phyloP scores from a whole-genome alignment of 805 yeast genomes.

The Schwanniomyces pseudopolymorphus region DNA sequence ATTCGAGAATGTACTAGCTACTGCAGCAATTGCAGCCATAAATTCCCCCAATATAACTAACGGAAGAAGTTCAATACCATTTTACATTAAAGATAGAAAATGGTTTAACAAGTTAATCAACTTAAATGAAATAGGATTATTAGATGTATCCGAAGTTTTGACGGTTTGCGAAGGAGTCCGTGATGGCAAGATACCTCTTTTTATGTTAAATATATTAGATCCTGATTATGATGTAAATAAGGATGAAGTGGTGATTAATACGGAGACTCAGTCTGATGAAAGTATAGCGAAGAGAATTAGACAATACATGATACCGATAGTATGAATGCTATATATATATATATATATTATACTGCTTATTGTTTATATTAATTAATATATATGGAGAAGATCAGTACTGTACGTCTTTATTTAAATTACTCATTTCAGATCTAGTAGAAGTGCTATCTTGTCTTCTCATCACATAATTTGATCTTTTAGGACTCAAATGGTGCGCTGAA shows the following conservation, averaged over 20 bases:
- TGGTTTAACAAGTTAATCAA: slow-evolving; percentile 36
- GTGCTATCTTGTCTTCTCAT: slow-evolving; percentile 9
- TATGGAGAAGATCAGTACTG: background rate
- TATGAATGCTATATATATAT: too few species aligned
- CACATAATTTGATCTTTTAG: slow-evolving; percentile 1
- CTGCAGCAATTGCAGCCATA: slow-evolving; percentile 34
- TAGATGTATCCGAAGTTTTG: slow-evolving; percentile 30
- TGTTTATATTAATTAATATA: slow-evolving; percentile 2
- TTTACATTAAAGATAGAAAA: slow-evolving; percentile 33
- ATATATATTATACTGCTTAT: too few species aligned
- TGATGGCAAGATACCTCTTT: slow-evolving; percentile 35
- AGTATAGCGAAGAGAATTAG: slow-evolving; percentile 32
- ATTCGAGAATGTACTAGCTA: slow-evolving; percentile 25
- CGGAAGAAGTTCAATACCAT: slow-evolving; percentile 21
- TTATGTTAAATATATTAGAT: slow-evolving; percentile 35
- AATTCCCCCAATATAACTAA: slow-evolving; percentile 27
- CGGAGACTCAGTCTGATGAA: slow-evolving; percentile 22
- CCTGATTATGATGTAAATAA: slow-evolving; percentile 26
- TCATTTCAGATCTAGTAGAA: slow-evolving; percentile 5
- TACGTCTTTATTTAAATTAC: slow-evolving; percentile 1
- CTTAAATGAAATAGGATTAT: slow-evolving; percentile 24
- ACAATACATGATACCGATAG: slow-evolving; percentile 37
- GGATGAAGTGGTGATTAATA: slow-evolving; percentile 11
- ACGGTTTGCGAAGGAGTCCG: slow-evolving; percentile 35
- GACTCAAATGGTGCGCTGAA: background rate